A percentile compares a stretch with the other conserved stretches of the same genome.
Evolutionary conservation across 2,329 filamentous ascomycete species (phyloP).

Genomic region (Venturia nashicola): DNA sequence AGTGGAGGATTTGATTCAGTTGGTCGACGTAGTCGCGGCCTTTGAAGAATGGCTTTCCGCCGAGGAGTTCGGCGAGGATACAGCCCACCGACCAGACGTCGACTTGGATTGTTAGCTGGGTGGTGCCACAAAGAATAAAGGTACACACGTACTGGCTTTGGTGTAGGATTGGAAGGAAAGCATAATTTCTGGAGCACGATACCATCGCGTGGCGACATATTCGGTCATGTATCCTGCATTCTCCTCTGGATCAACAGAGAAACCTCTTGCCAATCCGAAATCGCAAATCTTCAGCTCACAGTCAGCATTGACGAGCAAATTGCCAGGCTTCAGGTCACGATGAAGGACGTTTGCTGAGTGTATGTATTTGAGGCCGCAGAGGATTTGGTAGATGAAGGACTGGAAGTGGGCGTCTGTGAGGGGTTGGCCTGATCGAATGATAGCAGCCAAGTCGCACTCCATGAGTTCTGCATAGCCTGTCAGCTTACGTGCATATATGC

Average conservation of each 20-base stretch:
- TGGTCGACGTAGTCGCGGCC: conserved; percentile 98
- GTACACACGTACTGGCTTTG: conserved; percentile 78
- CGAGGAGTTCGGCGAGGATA: conserved; percentile 90
- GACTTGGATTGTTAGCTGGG: conserved; percentile 42
- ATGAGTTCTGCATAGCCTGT: conserved; percentile 61
- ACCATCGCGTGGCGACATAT: conserved; percentile 97
- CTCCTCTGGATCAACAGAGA: conserved; percentile 94
- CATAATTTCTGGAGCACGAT: conserved; percentile 98
- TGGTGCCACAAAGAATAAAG: not conserved
- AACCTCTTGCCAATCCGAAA: conserved; percentile 90
- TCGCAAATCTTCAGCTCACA: conserved; percentile 99
- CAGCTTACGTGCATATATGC: not conserved
- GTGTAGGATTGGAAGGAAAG: conserved; percentile 99
- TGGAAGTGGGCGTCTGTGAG: conserved; percentile 98
- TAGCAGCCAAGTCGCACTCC: conserved; percentile 97
- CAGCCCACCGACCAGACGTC: conserved; percentile 99
- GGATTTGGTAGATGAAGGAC: conserved; percentile 99
- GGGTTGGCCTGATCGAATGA: conserved; percentile 93
- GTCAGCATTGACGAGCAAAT: conserved; percentile 94
- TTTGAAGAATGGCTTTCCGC: conserved; percentile 97
- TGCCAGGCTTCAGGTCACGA: conserved; percentile 92
- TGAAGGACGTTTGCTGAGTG: conserved; percentile 97
- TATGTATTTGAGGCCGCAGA: conserved; percentile 97
- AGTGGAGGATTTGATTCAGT: conserved; percentile 97
- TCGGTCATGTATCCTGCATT: conserved; percentile 99